Percentiles rank a stretch among this genome's conserved stretches.
phyloP scores from a whole-genome alignment of 192 early-diverging fungal genomes.

The Backusella sp. region DNA sequence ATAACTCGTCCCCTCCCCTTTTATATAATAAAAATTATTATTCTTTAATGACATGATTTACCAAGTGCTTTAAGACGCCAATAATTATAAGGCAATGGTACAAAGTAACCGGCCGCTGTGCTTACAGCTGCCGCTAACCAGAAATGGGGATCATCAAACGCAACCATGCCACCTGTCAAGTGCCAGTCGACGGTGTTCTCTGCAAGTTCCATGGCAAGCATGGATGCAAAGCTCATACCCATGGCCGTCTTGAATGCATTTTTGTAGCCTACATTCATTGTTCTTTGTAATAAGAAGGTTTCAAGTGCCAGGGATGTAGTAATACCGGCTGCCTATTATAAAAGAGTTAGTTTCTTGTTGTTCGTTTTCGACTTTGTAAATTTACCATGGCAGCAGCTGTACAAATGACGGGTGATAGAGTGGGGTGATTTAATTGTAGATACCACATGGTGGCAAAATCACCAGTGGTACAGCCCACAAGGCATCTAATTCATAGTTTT shows the following conservation, averaged over 20 bases:
- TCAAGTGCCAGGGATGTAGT: constrained; percentile 49
- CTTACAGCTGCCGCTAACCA: constrained; percentile 43
- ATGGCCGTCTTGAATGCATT: constrained; percentile 52
- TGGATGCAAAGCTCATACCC: constrained; percentile 56
- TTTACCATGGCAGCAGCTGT: constrained; percentile 46
- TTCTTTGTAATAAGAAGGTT: constrained; percentile 39
- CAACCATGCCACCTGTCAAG: constrained; percentile 49
- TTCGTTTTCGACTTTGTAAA: too few relatives aligned
- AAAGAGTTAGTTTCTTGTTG: too few relatives aligned
- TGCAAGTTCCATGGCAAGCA: constrained; percentile 54
- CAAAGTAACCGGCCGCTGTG: constrained; percentile 43
- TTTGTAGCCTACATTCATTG: constrained; percentile 29
- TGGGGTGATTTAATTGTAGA: constrained; percentile 44
- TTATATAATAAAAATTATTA: background rate
- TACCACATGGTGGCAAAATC: constrained; percentile 56
- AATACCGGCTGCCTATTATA: constrained; percentile 39
- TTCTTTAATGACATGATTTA: constrained; percentile 50
- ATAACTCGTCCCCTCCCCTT: background rate
- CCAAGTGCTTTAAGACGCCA: constrained; percentile 49
- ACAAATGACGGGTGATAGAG: constrained; percentile 36
- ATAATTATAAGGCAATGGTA: constrained; percentile 57
- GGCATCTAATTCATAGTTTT: constrained; percentile 30
- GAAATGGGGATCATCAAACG: constrained; percentile 41
- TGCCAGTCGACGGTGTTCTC: constrained; percentile 56
- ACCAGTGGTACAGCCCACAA: constrained; percentile 52